These are phyloP conservation scores for Pleurotus cornucopiae DNA, from an alignment of 768 basidiomycete genomes.

Conservation along the genomic window DNA sequence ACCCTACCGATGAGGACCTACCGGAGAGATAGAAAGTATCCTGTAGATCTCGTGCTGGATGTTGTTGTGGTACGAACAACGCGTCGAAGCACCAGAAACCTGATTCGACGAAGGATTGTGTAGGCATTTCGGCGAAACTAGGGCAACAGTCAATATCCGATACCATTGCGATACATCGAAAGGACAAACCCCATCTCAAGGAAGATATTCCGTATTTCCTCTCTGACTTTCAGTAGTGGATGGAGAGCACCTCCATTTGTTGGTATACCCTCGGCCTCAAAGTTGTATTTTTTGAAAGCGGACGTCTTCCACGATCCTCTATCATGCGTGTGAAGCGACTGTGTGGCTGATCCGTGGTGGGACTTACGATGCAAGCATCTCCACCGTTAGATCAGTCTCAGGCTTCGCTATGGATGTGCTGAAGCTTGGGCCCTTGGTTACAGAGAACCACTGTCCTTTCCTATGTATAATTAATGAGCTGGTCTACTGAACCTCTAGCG, in stretches of 20 bases:
- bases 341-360: not conserved
- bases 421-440: constrained; percentile 81
- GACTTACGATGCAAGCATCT: constrained; percentile 88
- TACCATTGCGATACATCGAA: not conserved
- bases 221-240: constrained; percentile 94
- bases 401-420: constrained; percentile 88
- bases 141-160: not conserved
- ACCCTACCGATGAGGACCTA: constrained; percentile 20
- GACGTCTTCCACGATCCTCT: constrained; percentile 95
- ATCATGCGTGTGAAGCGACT: constrained; percentile 10
- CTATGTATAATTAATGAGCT: constrained; percentile 33
- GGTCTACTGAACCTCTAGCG: not conserved
- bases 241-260: constrained; percentile 91
- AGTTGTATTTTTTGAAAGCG: constrained; percentile 97
- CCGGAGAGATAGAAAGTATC: constrained; percentile 99
- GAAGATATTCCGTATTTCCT: constrained; percentile 97
- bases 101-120: constrained; percentile 91
- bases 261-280: constrained; percentile 91
- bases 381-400: constrained; percentile 94
- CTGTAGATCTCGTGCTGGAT: constrained; percentile 95
- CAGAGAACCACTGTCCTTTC: constrained; percentile 94
- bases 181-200: constrained; percentile 85
- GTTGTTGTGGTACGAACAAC: constrained; percentile 97
- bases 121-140: constrained; percentile 94
- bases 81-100: constrained; percentile 99